Evolutionary conservation across 306 rosid species (phyloP).

Genomic region (Cucurbita ficifolia): DNA sequence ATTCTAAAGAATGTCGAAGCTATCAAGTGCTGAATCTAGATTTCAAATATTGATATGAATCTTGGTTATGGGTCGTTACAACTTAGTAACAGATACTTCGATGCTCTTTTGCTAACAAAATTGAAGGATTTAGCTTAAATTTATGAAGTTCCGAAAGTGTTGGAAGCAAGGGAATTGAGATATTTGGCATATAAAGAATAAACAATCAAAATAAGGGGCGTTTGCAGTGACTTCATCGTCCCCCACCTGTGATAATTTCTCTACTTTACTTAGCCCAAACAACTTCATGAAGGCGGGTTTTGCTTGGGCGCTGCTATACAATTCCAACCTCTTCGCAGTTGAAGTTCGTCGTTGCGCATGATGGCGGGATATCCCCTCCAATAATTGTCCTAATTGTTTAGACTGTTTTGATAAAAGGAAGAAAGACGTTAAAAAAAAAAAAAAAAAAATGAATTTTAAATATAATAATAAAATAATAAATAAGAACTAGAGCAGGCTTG

Average conservation of each 20-base stretch:
- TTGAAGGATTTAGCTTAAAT: background rate
- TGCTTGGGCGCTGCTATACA: conserved; percentile 26
- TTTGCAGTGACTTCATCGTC: background rate
- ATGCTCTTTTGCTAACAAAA: background rate
- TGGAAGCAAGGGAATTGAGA: background rate
- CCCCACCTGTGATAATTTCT: background rate
- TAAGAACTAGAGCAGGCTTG: too few species aligned
- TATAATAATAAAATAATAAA: too few species aligned
- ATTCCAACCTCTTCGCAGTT: conserved; percentile 21
- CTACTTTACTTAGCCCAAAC: conserved; percentile 8
- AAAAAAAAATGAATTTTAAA: too few species aligned
- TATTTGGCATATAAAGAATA: background rate
- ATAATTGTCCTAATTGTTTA: conserved; percentile 14
- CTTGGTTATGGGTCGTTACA: too few species aligned
- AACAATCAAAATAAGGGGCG: background rate
- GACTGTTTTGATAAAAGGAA: conserved; percentile 13
- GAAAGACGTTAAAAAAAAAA: too few species aligned
- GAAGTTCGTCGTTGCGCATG: conserved; percentile 28
- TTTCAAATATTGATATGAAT: too few species aligned
- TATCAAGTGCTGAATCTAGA: too few species aligned
- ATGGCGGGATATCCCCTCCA: conserved; percentile 32
- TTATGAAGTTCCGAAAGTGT: background rate
- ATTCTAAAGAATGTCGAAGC: too few species aligned
- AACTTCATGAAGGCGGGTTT: conserved; percentile 21
- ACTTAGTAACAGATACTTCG: background rate